Evolutionary conservation across 2,329 filamentous ascomycete genomes (phyloP).

Genomic region (Fusarium sp.): DNA sequence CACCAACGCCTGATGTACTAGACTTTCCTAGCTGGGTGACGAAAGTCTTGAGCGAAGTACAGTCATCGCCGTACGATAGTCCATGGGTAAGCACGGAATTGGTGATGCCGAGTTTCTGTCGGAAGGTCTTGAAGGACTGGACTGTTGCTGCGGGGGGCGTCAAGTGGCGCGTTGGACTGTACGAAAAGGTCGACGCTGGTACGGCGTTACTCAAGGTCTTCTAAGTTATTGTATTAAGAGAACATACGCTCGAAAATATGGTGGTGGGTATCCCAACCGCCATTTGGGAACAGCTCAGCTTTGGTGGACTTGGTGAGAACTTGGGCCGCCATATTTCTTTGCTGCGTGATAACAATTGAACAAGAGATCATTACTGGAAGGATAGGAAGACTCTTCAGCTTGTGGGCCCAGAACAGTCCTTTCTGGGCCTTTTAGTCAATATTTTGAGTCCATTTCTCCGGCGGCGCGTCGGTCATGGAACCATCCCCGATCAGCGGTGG

Average conservation of each 20-base stretch:
- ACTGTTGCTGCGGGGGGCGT: background rate
- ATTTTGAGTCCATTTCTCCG: rapidly evolving
- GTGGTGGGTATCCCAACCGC: background rate
- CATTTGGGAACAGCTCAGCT: background rate
- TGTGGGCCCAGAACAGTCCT: rapidly evolving
- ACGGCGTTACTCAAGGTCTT: rapidly evolving
- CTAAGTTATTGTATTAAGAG: rapidly evolving
- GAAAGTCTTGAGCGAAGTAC: background rate
- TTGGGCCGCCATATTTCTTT: background rate
- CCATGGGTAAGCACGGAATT: background rate
- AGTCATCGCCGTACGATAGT: background rate
- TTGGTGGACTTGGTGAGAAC: background rate
- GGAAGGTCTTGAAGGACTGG: background rate
- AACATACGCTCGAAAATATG: background rate
- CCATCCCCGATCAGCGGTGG: background rate
- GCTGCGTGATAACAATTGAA: background rate
- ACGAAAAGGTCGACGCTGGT: background rate
- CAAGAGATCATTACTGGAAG: background rate
- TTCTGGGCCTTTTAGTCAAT: background rate
- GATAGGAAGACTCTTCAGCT: background rate
- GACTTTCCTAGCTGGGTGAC: background rate
- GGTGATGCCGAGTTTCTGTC: background rate
- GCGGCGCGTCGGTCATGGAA: background rate
- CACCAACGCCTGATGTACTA: background rate
- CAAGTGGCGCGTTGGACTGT: background rate